Evolutionary conservation across 257 asterid species (phyloP).

Genomic region (Capsicum pubescens): DNA sequence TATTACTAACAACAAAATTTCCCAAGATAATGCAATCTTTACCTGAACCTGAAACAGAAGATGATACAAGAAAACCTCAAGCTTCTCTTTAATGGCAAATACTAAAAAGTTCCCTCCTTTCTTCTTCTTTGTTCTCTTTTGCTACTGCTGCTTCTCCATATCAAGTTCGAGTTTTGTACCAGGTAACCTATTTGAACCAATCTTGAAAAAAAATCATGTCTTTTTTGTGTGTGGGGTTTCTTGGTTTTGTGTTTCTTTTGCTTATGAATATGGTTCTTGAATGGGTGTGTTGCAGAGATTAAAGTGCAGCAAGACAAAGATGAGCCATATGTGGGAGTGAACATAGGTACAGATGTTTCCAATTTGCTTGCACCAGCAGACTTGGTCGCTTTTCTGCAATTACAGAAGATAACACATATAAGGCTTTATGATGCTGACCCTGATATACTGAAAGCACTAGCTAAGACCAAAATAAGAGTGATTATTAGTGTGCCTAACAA

Average conservation of each 20-base stretch:
- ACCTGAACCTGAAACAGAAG: slow-evolving; percentile 53
- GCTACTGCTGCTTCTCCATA: slow-evolving; percentile 4
- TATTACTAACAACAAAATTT: neutral
- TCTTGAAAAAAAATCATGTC: slow-evolving; percentile 25
- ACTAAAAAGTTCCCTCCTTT: slow-evolving; percentile 41
- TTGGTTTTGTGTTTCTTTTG: neutral
- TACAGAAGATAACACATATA: slow-evolving; percentile 82
- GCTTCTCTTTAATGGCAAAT: slow-evolving; percentile 57
- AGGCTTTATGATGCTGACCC: slow-evolving; percentile 84
- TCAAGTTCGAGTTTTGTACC: slow-evolving; percentile 36
- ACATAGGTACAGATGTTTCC: slow-evolving; percentile 88
- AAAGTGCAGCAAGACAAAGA: slow-evolving; percentile 63
- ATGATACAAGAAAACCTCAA: slow-evolving; percentile 59
- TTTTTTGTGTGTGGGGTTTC: slow-evolving; percentile 1
- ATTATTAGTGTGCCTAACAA: slow-evolving; percentile 90
- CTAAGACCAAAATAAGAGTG: slow-evolving; percentile 83
- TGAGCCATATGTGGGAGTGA: slow-evolving; percentile 89
- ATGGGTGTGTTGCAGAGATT: slow-evolving; percentile 46
- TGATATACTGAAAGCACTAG: slow-evolving; percentile 75
- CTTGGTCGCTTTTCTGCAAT: slow-evolving; percentile 69
- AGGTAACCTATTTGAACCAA: slow-evolving; percentile 46
- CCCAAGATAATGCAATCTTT: slow-evolving; percentile 39
- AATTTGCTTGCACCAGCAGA: slow-evolving; percentile 63
- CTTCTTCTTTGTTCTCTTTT: slow-evolving; percentile 35
- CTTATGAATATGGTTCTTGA: neutral